Conservation (phyloP, 2,329 filamentous ascomycete genomes). For the Dactylellina sp. region DNA sequence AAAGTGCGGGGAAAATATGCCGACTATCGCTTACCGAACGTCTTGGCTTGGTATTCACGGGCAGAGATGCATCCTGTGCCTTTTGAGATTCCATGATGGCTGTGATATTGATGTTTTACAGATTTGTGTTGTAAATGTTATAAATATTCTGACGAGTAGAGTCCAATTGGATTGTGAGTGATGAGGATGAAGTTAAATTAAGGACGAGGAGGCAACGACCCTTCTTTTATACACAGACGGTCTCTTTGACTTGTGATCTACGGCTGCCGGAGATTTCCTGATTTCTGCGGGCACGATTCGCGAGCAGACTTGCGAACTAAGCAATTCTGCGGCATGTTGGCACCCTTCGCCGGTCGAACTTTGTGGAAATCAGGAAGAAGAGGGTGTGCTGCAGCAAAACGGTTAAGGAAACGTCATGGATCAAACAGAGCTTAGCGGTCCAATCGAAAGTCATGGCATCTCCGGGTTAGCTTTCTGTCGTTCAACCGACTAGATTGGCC, state of each 20-base stretch:
- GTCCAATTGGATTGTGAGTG: background rate
- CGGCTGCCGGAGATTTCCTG: conserved; percentile 41
- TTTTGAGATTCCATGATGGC: conserved; percentile 28
- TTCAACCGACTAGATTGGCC: conserved; percentile 16
- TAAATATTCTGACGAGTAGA: conserved; percentile 9
- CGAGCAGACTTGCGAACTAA: conserved; percentile 15
- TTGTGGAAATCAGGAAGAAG: conserved; percentile 23
- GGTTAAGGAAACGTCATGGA: conserved; percentile 53
- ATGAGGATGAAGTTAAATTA: conserved; percentile 6
- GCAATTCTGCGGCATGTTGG: conserved; percentile 5
- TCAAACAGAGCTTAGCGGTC: conserved; percentile 21
- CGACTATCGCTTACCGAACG: conserved; percentile 49
- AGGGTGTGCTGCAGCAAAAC: conserved; percentile 56
- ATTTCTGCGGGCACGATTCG: conserved; percentile 38
- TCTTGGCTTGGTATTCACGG: conserved; percentile 12
- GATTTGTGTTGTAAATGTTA: conserved; percentile 38
- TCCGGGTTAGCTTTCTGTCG: conserved; percentile 16
- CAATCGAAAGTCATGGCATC: conserved; percentile 27
- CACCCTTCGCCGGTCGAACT: conserved; percentile 19
- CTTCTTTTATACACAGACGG: conserved; percentile 29
- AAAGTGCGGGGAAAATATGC: conserved; percentile 51
- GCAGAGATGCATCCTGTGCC: conserved; percentile 15
- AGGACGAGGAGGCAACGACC: background rate
- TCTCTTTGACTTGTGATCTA: conserved; percentile 31
- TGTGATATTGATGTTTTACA: conserved; percentile 1